These are phyloP conservation scores for Fusarium xyrophilum DNA, from an alignment of 2,329 filamentous ascomycete genomes.

Conservation along the genomic window DNA sequence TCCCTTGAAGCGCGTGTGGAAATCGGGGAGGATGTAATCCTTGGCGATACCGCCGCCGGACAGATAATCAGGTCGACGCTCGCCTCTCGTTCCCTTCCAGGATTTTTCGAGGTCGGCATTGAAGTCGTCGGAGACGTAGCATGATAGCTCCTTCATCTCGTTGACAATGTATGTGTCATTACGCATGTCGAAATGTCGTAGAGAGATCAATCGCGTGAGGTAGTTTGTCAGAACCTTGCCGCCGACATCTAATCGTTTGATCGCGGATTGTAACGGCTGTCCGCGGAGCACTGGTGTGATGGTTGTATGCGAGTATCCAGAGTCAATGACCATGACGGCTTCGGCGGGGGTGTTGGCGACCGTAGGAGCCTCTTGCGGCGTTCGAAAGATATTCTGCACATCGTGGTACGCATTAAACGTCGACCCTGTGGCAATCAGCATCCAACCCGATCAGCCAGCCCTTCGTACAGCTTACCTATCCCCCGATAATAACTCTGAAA, in stretches of 20 bases:
- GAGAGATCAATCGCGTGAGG: slow-evolving; percentile 84
- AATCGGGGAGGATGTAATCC: slow-evolving; percentile 92
- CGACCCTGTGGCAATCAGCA: slow-evolving; percentile 59
- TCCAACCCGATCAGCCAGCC: background rate
- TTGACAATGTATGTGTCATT: slow-evolving; percentile 94
- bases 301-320: slow-evolving; percentile 91
- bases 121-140: slow-evolving; percentile 84
- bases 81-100: slow-evolving; percentile 78
- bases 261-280: slow-evolving; percentile 77
- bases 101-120: slow-evolving; percentile 76
- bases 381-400: slow-evolving; percentile 71
- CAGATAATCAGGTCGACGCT: slow-evolving; percentile 58
- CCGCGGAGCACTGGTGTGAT: slow-evolving; percentile 86
- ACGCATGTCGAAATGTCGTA: slow-evolving; percentile 93
- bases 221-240: slow-evolving; percentile 95
- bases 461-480: slow-evolving; percentile 59
- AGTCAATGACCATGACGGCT: slow-evolving; percentile 86
- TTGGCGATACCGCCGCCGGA: slow-evolving; percentile 71
- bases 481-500: slow-evolving; percentile 86
- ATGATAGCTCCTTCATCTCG: slow-evolving; percentile 91
- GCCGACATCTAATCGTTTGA: slow-evolving; percentile 86
- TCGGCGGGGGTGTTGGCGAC: slow-evolving; percentile 67
- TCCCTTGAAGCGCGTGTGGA: slow-evolving; percentile 66
- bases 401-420: slow-evolving; percentile 85
- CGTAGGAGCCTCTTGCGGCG: slow-evolving; percentile 56